Evolutionary conservation across 139 green algal genomes (phyloP).

Genomic region (Chlorella sorokiniana): DNA sequence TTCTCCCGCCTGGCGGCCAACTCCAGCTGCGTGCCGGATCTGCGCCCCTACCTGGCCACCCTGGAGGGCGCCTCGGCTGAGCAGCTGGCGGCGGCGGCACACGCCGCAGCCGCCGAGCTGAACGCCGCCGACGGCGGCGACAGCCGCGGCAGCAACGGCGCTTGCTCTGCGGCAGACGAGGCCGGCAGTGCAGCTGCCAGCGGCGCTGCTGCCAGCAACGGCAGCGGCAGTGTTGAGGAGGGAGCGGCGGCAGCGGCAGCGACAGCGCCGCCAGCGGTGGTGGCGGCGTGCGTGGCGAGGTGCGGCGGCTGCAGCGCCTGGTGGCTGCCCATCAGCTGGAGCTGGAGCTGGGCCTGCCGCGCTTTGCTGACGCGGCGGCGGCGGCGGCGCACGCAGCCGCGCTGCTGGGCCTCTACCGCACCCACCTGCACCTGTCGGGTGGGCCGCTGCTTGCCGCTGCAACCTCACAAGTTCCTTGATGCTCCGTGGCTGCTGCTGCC

Average conservation of each 20-base stretch:
- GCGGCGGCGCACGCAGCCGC: slow-evolving; percentile 41
- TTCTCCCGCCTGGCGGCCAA: background rate
- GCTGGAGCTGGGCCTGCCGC: slow-evolving; percentile 56
- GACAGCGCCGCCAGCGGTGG: too few relatives aligned
- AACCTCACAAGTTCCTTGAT: background rate
- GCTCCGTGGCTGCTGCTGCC: background rate
- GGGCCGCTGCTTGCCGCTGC: slow-evolving; percentile 6
- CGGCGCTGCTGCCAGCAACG: background rate
- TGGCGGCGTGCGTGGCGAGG: background rate
- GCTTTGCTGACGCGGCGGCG: background rate
- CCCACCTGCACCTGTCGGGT: slow-evolving; percentile 50
- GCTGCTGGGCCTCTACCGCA: slow-evolving; percentile 57
- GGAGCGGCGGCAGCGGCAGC: too few relatives aligned
- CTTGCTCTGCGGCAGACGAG: background rate
- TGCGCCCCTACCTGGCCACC: slow-evolving; percentile 29
- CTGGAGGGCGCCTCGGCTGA: background rate
- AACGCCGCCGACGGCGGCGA: background rate
- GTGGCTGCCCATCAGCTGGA: slow-evolving; percentile 49
- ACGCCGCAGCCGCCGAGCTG: background rate
- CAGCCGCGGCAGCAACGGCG: background rate
- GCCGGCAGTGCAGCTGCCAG: background rate
- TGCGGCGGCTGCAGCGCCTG: slow-evolving; percentile 18
- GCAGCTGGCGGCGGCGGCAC: slow-evolving; percentile 22
- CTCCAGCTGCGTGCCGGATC: slow-evolving; percentile 33
- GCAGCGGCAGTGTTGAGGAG: too few relatives aligned